A percentile compares a stretch with the other conserved stretches of the same genome.
Evolutionary conservation across 2,329 filamentous ascomycete species (phyloP).

Genomic region (Blastomyces silverae): DNA sequence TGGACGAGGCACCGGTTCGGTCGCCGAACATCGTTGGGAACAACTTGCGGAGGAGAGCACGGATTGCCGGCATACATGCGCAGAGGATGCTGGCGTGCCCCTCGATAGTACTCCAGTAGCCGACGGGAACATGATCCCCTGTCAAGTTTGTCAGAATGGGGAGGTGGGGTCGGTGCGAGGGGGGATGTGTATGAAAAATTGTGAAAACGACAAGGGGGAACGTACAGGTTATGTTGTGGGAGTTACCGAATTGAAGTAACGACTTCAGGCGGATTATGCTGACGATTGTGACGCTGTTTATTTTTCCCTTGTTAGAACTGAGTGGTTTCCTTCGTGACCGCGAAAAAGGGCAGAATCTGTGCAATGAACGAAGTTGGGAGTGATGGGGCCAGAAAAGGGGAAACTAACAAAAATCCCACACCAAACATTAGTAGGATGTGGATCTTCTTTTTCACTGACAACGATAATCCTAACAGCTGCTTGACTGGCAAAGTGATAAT

Average conservation of each 20-base stretch:
- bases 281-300: slow-evolving; percentile 10
- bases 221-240: slow-evolving; percentile 2
- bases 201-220: not conserved
- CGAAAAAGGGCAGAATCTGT: not conserved
- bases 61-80: slow-evolving; percentile 10
- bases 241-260: slow-evolving; percentile 8
- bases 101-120: slow-evolving; percentile 10
- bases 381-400: not conserved
- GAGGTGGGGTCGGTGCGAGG: not conserved
- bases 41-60: slow-evolving; percentile 6
- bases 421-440: slow-evolving; percentile 9
- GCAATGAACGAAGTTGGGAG: not conserved
- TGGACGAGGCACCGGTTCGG: not conserved
- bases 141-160: not conserved
- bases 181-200: not conserved
- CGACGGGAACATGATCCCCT: slow-evolving; percentile 2
- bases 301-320: not conserved
- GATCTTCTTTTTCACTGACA: slow-evolving; percentile 8
- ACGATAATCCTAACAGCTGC: not conserved
- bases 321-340: not conserved
- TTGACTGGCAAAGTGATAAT: not conserved
- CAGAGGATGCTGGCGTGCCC: slow-evolving; percentile 4
- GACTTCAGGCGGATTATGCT: slow-evolving; percentile 6
- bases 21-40: not conserved
- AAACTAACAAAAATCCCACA: slow-evolving; percentile 12